These are phyloP conservation scores for Crithidia expoeki DNA, from an alignment of 208 protist species.

Conservation along the genomic window DNA sequence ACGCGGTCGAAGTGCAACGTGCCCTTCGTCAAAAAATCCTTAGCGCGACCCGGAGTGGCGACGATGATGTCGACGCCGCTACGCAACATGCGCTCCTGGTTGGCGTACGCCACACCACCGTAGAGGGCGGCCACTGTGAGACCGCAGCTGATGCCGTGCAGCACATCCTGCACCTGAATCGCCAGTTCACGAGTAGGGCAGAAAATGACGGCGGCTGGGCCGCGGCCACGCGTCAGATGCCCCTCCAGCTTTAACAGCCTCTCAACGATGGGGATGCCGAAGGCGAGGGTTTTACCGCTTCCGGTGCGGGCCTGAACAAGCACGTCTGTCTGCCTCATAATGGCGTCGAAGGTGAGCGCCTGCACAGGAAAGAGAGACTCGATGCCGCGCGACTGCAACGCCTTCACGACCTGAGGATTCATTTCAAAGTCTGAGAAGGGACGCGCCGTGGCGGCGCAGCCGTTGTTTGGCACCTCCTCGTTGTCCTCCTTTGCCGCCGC, in stretches of 20 bases:
- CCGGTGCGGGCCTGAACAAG: conserved; percentile 93
- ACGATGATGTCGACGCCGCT: conserved; percentile 99
- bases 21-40: conserved; percentile 98
- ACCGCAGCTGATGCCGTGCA: conserved; percentile 85
- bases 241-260: conserved; percentile 50
- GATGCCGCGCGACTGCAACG: conserved; percentile 80
- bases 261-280: conserved; percentile 92
- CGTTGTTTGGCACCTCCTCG: conserved; percentile 72
- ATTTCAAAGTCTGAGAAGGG: conserved; percentile 89
- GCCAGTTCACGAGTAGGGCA: conserved; percentile 98
- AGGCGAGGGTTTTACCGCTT: conserved; percentile 95
- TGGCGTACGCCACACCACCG: conserved; percentile 93
- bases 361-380: conserved; percentile 93
- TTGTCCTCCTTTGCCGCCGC: conserved; percentile 6
- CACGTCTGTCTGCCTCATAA: conserved; percentile 91
- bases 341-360: conserved; percentile 90
- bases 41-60: conserved; percentile 98
- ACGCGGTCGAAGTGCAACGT: conserved; percentile 90
- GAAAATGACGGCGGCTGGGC: conserved; percentile 94
- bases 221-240: conserved; percentile 54
- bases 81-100: conserved; percentile 91
- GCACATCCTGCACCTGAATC: conserved; percentile 97
- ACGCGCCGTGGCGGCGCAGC: conserved; percentile 54
- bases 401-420: conserved; percentile 68
- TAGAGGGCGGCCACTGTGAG: conserved; percentile 94